These are phyloP conservation scores for Tetrahymena thermophila DNA, from an alignment of 73 alveolate genomes.

Conservation along the genomic window DNA sequence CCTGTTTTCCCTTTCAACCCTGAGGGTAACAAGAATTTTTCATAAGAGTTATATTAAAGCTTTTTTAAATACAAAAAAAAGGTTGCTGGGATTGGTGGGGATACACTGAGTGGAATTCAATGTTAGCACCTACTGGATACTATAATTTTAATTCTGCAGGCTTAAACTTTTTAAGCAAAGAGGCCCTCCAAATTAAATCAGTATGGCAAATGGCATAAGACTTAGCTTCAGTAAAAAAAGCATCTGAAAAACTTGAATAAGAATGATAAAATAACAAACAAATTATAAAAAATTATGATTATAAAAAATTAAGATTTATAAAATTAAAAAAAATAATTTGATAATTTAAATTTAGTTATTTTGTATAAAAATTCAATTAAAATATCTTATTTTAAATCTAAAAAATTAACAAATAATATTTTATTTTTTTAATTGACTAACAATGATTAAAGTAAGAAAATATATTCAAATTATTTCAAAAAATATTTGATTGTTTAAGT, in stretches of 20 bases:
- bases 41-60: neutral
- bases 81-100: constrained; percentile 75
- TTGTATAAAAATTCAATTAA: too few species aligned
- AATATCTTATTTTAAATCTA: too few species aligned
- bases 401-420: too few species aligned
- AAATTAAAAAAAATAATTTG: too few species aligned
- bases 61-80: neutral
- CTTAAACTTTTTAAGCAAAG: neutral
- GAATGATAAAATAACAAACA: neutral
- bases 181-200: neutral
- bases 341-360: too few species aligned
- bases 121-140: neutral
- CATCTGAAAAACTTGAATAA: neutral
- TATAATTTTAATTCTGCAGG: neutral
- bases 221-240: neutral
- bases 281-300: too few species aligned
- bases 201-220: neutral
- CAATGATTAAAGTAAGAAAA: too few species aligned
- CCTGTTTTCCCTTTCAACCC: constrained; percentile 28
- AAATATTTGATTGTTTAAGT: too few species aligned
- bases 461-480: too few species aligned
- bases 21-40: constrained; percentile 4
- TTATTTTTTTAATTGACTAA: too few species aligned
- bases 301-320: too few species aligned
- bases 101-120: constrained; percentile 30